phyloP scores from a whole-genome alignment of 129 eudicot genomes.

The Lactuca sativa region DNA sequence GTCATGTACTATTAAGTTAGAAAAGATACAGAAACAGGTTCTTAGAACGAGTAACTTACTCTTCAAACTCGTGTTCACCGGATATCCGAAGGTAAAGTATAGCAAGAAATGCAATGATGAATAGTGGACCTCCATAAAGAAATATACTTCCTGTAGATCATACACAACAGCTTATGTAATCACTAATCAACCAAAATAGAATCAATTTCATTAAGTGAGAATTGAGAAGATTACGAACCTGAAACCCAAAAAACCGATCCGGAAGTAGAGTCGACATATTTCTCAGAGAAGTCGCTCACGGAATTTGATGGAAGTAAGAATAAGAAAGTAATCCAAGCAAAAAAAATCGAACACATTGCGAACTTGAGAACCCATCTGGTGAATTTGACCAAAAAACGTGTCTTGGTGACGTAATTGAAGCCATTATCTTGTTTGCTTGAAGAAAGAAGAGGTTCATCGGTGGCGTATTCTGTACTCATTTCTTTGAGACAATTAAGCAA shows the following conservation, averaged over 20 bases:
- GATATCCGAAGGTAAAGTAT: slow-evolving; percentile 46
- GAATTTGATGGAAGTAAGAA: slow-evolving; percentile 55
- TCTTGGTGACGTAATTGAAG: slow-evolving; percentile 21
- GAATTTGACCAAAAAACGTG: slow-evolving; percentile 37
- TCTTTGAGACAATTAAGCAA: slow-evolving; percentile 4
- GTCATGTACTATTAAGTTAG: too few relatives aligned
- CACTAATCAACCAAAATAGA: background rate
- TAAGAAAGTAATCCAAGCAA: slow-evolving; percentile 54
- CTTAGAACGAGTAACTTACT: slow-evolving; percentile 38
- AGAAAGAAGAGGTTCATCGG: slow-evolving; percentile 45
- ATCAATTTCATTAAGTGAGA: background rate
- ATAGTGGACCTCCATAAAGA: slow-evolving; percentile 65
- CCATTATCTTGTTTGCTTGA: slow-evolving; percentile 24
- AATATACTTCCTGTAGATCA: slow-evolving; percentile 57
- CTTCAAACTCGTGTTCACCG: slow-evolving; percentile 54
- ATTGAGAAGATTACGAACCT: slow-evolving; percentile 38
- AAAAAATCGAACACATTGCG: slow-evolving; percentile 58
- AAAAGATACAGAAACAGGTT: too few relatives aligned
- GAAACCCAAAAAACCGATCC: slow-evolving; percentile 55
- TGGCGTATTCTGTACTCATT: slow-evolving; percentile 46
- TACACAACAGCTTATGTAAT: background rate
- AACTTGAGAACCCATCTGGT: slow-evolving; percentile 55
- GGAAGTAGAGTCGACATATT: slow-evolving; percentile 32
- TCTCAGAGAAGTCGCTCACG: slow-evolving; percentile 21
- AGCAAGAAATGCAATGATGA: slow-evolving; percentile 68